These are phyloP conservation scores for Eragrostis nindensis DNA, from an alignment of 176 grass and related monocot species.

Conservation along the genomic window DNA sequence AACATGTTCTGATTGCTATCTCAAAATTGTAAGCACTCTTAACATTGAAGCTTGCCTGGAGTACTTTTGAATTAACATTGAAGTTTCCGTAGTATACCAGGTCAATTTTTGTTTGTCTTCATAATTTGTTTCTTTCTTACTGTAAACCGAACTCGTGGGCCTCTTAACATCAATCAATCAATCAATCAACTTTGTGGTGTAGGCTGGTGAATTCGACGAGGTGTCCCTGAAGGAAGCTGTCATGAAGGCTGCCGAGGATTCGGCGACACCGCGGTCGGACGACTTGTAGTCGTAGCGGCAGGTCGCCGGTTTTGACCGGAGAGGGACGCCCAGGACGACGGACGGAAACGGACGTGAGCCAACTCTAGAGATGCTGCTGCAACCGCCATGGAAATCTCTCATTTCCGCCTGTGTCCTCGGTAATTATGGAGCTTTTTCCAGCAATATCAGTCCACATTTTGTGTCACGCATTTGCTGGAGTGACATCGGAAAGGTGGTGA, in stretches of 20 bases:
- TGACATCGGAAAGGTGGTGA: background rate
- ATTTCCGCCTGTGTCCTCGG: background rate
- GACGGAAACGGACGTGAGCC: background rate
- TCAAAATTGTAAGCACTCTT: no score
- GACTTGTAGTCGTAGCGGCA: slow-evolving; percentile 12
- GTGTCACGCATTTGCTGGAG: background rate
- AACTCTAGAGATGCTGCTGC: background rate
- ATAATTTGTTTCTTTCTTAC: no score
- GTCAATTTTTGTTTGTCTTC: no score
- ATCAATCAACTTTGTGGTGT: background rate
- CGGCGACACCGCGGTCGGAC: slow-evolving; percentile 15
- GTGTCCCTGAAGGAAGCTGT: slow-evolving; percentile 66
- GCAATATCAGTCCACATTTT: no score
- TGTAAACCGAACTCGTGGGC: no score
- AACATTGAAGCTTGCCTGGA: no score
- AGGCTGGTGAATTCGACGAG: slow-evolving; percentile 57
- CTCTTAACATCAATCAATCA: background rate
- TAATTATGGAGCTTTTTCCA: background rate
- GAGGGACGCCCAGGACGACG: no score
- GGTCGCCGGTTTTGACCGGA: slow-evolving; percentile 43
- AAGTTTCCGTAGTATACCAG: no score
- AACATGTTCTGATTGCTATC: no score
- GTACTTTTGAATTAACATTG: no score
- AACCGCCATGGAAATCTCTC: background rate
- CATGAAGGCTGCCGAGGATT: slow-evolving; percentile 53